These are phyloP conservation scores for Leptographium radiaticola DNA, from an alignment of 2,329 filamentous ascomycete species.

Conservation along the genomic window DNA sequence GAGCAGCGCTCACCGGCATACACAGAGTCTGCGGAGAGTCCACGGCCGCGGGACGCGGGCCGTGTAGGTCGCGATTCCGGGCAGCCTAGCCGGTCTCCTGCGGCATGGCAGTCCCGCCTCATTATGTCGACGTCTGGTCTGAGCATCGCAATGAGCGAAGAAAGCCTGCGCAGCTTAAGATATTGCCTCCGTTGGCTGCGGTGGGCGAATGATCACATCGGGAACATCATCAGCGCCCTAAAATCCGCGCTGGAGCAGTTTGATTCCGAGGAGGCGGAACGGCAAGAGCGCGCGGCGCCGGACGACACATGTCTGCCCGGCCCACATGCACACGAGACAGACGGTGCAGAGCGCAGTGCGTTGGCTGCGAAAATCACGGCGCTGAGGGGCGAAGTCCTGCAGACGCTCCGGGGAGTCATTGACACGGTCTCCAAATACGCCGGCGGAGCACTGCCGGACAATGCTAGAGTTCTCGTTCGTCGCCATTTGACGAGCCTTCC, in stretches of 20 bases:
- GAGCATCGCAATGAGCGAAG: slow-evolving; percentile 81
- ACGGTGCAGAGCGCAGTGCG: slow-evolving; percentile 26
- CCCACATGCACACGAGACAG: neutral
- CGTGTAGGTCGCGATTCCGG: neutral
- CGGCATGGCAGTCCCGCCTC: slow-evolving; percentile 64
- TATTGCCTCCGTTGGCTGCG: slow-evolving; percentile 72
- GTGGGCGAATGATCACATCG: slow-evolving; percentile 71
- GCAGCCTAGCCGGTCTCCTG: slow-evolving; percentile 2
- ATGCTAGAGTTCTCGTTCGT: slow-evolving; percentile 71
- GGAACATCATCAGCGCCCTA: slow-evolving; percentile 59
- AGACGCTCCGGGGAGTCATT: slow-evolving; percentile 68
- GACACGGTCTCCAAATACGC: slow-evolving; percentile 80
- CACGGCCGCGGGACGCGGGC: neutral
- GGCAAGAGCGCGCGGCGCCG: neutral
- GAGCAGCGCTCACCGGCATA: slow-evolving; percentile 64
- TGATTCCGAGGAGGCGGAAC: slow-evolving; percentile 36
- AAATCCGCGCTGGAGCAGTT: slow-evolving; percentile 70
- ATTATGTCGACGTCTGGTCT: slow-evolving; percentile 86
- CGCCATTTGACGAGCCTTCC: slow-evolving; percentile 75
- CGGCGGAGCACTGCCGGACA: slow-evolving; percentile 81
- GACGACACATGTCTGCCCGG: neutral
- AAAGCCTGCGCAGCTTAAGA: slow-evolving; percentile 71
- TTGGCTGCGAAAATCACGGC: slow-evolving; percentile 51
- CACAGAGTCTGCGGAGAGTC: slow-evolving; percentile 37
- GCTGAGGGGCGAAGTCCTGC: slow-evolving; percentile 59